Evolutionary conservation across 2,329 filamentous ascomycete genomes (phyloP).

Genomic region (Ceratocystis harringtonii): DNA sequence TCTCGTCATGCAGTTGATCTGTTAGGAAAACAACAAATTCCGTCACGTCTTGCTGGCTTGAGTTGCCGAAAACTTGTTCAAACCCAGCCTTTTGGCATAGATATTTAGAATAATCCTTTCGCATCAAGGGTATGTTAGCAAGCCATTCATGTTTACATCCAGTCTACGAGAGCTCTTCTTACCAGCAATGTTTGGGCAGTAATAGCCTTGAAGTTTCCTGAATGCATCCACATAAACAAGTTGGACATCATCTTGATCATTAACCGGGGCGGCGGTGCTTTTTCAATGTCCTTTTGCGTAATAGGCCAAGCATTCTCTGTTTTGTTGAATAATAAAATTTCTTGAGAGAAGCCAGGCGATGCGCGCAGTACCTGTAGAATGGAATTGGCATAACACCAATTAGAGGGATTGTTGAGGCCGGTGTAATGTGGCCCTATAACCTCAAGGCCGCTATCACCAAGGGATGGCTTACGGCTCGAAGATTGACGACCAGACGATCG

Average conservation of each 20-base stretch:
- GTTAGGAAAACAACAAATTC: slow-evolving; percentile 79
- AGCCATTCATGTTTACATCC: background rate
- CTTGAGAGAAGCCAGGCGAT: slow-evolving; percentile 51
- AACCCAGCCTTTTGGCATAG: slow-evolving; percentile 24
- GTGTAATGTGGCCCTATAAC: slow-evolving; percentile 30
- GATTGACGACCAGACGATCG: slow-evolving; percentile 21
- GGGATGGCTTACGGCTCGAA: slow-evolving; percentile 21
- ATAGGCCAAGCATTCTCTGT: slow-evolving; percentile 52
- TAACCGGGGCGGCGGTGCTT: slow-evolving; percentile 39
- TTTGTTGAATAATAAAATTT: slow-evolving; percentile 41
- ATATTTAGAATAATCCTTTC: slow-evolving; percentile 39
- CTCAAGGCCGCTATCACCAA: slow-evolving; percentile 22
- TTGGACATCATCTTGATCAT: slow-evolving; percentile 46
- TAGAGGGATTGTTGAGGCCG: slow-evolving; percentile 65
- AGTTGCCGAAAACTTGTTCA: slow-evolving; percentile 47
- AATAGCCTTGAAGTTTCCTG: slow-evolving; percentile 35
- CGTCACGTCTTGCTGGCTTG: slow-evolving; percentile 74
- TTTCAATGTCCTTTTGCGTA: slow-evolving; percentile 46
- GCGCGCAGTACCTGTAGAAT: slow-evolving; percentile 69
- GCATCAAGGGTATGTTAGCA: slow-evolving; percentile 6
- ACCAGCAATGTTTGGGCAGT: slow-evolving; percentile 44
- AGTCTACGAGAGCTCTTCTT: slow-evolving; percentile 21
- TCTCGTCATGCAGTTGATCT: slow-evolving; percentile 70
- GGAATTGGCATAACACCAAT: slow-evolving; percentile 89
- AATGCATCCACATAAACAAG: slow-evolving; percentile 42